Evolutionary conservation across 176 grass and related monocot species (phyloP).

Genomic region (Tuctoria greenei): DNA sequence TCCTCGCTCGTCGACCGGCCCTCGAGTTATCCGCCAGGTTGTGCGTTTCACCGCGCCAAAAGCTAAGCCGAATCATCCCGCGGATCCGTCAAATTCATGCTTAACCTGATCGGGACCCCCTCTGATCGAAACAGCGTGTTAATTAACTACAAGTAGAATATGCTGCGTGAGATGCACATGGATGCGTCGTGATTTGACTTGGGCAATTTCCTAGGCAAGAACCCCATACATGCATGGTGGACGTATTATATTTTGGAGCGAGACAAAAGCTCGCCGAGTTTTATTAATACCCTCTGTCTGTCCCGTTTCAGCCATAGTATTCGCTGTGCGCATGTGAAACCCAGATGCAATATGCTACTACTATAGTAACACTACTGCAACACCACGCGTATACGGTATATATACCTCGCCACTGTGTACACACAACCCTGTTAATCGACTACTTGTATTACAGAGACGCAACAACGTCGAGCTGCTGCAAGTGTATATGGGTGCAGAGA

Average conservation of each 20-base stretch:
- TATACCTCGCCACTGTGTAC: neutral
- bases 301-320: neutral
- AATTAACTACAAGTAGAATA: conserved; percentile 10
- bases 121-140: neutral
- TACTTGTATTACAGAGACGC: neutral
- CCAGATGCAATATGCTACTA: neutral
- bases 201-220: neutral
- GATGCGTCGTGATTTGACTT: conserved; percentile 3
- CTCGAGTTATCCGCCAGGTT: conserved; percentile 12
- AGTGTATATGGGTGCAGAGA: neutral
- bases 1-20: neutral
- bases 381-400: neutral
- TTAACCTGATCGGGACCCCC: neutral
- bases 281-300: neutral
- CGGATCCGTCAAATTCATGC: neutral
- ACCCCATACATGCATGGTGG: neutral
- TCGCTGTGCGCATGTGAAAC: neutral
- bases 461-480: neutral
- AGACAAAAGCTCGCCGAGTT: neutral
- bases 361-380: neutral
- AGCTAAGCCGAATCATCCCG: neutral
- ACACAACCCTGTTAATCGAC: neutral
- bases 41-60: neutral
- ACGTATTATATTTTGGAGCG: neutral
- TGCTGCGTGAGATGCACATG: neutral